Evolutionary conservation across 352 stramenopile species (phyloP).

Genomic region (Globisporangium polare): DNA sequence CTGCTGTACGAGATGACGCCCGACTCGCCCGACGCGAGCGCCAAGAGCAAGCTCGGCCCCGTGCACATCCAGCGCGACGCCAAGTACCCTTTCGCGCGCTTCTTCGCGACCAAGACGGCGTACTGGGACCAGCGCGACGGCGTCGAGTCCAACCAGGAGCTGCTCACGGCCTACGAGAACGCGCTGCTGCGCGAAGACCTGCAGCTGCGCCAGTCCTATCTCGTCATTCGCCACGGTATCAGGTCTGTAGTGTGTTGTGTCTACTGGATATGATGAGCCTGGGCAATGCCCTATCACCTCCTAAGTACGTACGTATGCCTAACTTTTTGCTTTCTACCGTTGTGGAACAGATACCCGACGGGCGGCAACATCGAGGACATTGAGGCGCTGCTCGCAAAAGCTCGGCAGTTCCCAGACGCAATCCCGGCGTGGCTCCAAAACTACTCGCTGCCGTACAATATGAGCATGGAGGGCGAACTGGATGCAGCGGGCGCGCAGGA

Average conservation of each 20-base stretch:
- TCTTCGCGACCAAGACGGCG: constrained; percentile 54
- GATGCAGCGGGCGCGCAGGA: constrained; percentile 30
- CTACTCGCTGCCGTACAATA: constrained; percentile 69
- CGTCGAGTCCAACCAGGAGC: constrained; percentile 18
- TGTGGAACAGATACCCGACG: constrained; percentile 44
- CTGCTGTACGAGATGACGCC: constrained; percentile 20
- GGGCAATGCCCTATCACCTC: background rate
- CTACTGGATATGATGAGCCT: too few species aligned
- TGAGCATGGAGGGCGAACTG: constrained; percentile 42
- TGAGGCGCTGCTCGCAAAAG: constrained; percentile 32
- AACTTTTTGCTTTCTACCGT: background rate
- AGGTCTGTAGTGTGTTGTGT: constrained; percentile 25
- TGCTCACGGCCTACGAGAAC: constrained; percentile 21
- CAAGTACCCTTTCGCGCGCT: constrained; percentile 22
- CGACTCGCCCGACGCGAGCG: background rate
- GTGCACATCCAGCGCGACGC: constrained; percentile 11
- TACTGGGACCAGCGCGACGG: constrained; percentile 50
- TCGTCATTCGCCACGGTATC: constrained; percentile 60
- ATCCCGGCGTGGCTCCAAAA: constrained; percentile 56
- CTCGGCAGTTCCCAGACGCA: constrained; percentile 28
- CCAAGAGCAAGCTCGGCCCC: constrained; percentile 5
- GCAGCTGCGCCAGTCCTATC: constrained; percentile 56
- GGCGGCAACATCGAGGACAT: constrained; percentile 47
- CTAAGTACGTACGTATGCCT: background rate
- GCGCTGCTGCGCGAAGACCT: constrained; percentile 27